Evolutionary conservation across 768 basidiomycete species (phyloP).

Genomic region (Exidia glandulosa): DNA sequence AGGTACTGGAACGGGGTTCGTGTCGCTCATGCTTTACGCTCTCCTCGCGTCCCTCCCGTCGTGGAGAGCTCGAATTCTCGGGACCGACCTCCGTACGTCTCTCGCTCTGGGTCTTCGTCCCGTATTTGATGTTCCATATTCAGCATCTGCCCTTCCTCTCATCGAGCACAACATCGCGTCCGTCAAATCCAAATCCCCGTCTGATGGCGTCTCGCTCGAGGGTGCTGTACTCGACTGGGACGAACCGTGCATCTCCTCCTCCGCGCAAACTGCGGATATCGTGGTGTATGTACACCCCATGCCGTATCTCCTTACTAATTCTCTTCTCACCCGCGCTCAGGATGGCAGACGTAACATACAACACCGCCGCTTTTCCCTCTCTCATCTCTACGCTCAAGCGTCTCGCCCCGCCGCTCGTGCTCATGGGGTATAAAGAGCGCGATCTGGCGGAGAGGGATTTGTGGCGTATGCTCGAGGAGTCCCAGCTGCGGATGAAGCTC

Average conservation of each 20-base stretch:
- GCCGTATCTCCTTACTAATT: background rate
- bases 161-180: conserved; percentile 58
- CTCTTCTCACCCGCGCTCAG: conserved; percentile 25
- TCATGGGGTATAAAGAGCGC: conserved; percentile 83
- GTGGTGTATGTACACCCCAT: background rate
- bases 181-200: conserved; percentile 21
- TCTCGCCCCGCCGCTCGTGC: conserved; percentile 39
- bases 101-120: background rate
- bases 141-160: conserved; percentile 74
- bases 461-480: conserved; percentile 50
- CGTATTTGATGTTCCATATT: background rate
- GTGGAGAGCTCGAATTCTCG: conserved; percentile 24
- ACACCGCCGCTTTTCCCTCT: conserved; percentile 72
- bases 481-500: too few relatives aligned
- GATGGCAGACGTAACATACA: conserved; percentile 91
- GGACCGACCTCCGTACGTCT: conserved; percentile 64
- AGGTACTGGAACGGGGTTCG: conserved; percentile 84
- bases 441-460: conserved; percentile 63
- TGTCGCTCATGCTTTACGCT: conserved; percentile 41
- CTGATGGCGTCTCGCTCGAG: conserved; percentile 15
- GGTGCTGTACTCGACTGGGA: conserved; percentile 64
- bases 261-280: conserved; percentile 6
- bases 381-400: conserved; percentile 55
- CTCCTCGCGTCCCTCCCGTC: conserved; percentile 28
- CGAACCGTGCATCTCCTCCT: conserved; percentile 37